Base-by-base conservation (phyloP, 441 rosid genomes). In the Erodium texanum region DNA sequence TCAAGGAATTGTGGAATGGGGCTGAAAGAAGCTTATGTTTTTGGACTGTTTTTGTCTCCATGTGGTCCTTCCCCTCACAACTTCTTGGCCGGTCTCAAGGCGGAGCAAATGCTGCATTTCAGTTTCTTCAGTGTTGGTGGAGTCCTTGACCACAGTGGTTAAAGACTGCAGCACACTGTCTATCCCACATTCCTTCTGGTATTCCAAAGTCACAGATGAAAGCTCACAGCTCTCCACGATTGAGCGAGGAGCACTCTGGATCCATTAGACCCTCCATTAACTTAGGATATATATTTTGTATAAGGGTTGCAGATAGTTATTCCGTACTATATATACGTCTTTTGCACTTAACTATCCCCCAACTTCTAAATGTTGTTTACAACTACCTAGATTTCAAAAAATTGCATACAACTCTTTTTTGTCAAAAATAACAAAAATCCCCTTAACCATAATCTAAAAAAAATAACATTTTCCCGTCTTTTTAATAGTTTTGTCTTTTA, bases 181-280 rank as follows among this genome's bases (percentile, higher is more conserved):
- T 19, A 5, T 66, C 45, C 66, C 24, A 16, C 86, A 81, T 65
- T 81, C 86, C 56, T 69, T 74, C 24, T 54, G 27, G 19, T 73
- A 81, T 64, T 77, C 77, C 68, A 77, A 62, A 38, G 64, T 79
- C 68, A 83, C 62, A 15, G 19, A 32, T 2, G 38, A 77, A 11
- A 77, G 78, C 69, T 77, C 66, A 29, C 74, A 77, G 24, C 66
- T 63, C 71, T 70, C 74, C 20, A 68, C 24, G 7, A 81, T 54
- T 0, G 70, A 43, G n/a, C 71, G 34, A 8, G 81, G 86, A 73
- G 74, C 54, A 27, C 77, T 77, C 79, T 76, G 77, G 38, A 43
- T 32, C 22, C 43, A 23, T 23, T 22, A 62, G 22, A 5, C 45
- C 45, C 8, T 38, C 45, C 45, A 38, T 38, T 38, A 38, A 5